Evolutionary conservation across 2,329 filamentous ascomycete genomes (phyloP).

Genomic region (Aspergillus tanneri): DNA sequence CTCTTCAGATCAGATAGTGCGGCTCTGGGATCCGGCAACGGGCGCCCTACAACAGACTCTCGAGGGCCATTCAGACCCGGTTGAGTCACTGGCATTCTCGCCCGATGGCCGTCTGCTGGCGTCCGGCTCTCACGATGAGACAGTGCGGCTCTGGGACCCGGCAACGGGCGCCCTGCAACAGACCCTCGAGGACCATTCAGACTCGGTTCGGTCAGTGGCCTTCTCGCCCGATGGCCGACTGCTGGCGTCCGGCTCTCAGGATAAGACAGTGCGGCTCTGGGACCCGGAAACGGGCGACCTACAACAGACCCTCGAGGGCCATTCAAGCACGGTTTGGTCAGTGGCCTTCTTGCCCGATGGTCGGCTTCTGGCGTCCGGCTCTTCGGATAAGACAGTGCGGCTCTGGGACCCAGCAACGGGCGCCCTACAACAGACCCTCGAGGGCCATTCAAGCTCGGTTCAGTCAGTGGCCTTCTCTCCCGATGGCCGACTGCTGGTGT

Average conservation of each 20-base stretch:
- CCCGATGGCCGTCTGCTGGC: slow-evolving; percentile 21
- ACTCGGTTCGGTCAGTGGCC: slow-evolving; percentile 11
- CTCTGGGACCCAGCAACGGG: slow-evolving; percentile 15
- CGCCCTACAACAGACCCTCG: too few species aligned
- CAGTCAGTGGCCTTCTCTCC: slow-evolving; percentile 15
- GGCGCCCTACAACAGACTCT: background rate
- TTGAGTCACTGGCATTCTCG: slow-evolving; percentile 16
- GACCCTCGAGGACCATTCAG: slow-evolving; percentile 11
- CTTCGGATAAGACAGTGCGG: slow-evolving; percentile 13
- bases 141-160: slow-evolving; percentile 16
- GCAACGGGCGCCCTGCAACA: slow-evolving; percentile 13
- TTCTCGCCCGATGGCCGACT: slow-evolving; percentile 22
- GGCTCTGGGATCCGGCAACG: slow-evolving; percentile 15
- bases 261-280: slow-evolving; percentile 12
- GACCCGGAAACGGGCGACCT: slow-evolving; percentile 12
- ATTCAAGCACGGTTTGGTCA: slow-evolving; percentile 7
- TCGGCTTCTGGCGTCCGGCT: slow-evolving; percentile 18
- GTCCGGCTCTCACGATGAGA: slow-evolving; percentile 16
- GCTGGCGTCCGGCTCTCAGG: slow-evolving; percentile 19
- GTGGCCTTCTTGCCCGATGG: slow-evolving; percentile 23
- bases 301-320: slow-evolving; percentile 12
- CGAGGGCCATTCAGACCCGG: background rate
- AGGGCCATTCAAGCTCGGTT: slow-evolving; percentile 5
- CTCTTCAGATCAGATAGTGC: slow-evolving; percentile 15
- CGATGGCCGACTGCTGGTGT: slow-evolving; percentile 25